phyloP scores from a whole-genome alignment of 2,329 filamentous ascomycete species.

The Leptographium wingfieldii region DNA sequence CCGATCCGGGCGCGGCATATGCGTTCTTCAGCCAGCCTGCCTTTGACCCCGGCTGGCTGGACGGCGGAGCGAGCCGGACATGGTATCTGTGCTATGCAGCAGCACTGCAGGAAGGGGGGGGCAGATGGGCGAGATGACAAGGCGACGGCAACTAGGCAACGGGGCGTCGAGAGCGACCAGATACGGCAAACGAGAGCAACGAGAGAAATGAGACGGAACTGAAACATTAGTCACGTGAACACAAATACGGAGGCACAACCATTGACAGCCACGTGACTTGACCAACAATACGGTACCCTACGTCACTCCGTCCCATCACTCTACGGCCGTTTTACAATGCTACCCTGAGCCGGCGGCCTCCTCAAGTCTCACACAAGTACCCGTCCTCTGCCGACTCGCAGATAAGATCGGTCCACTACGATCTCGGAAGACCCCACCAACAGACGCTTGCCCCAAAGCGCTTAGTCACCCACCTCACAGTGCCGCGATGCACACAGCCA shows the following conservation, averaged over 20 bases:
- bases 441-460: not conserved
- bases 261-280: too few relatives aligned
- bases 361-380: not conserved
- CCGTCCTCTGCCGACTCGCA: not conserved
- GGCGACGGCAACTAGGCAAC: too few relatives aligned
- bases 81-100: slow-evolving; percentile 77
- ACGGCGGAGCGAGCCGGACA: slow-evolving; percentile 71
- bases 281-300: too few relatives aligned
- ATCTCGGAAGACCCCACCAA: not conserved
- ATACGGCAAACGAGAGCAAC: too few relatives aligned
- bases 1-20: slow-evolving; percentile 59
- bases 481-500: slow-evolving; percentile 6
- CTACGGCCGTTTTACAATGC: too few relatives aligned
- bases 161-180: too few relatives aligned
- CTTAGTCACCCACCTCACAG: not conserved
- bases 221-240: too few relatives aligned
- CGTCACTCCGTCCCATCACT: too few relatives aligned
- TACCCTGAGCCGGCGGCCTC: not conserved
- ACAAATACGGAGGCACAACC: too few relatives aligned
- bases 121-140: too few relatives aligned
- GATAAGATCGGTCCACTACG: not conserved
- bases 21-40: slow-evolving; percentile 56
- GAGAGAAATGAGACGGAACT: too few relatives aligned
- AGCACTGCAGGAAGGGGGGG: slow-evolving; percentile 16
- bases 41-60: slow-evolving; percentile 58